A percentile compares a stretch with the other conserved stretches of the same genome.
phyloP scores from a whole-genome alignment of 352 stramenopile genomes.

The Phytopythium helicoides region DNA sequence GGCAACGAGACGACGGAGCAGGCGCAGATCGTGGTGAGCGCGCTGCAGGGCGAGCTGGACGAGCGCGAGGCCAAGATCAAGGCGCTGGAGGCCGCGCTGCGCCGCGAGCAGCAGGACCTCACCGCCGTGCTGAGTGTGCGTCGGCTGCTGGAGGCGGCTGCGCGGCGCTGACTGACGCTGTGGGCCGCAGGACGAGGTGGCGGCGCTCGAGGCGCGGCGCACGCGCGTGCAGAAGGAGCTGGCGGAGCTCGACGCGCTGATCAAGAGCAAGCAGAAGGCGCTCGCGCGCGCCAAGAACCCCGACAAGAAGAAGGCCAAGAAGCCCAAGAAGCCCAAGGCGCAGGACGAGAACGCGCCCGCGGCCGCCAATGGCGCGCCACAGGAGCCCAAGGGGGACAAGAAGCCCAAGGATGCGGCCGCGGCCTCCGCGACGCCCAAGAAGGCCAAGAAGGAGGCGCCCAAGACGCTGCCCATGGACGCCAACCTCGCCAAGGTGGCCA shows the following conservation, averaged over 20 bases:
- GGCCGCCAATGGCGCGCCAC: not conserved
- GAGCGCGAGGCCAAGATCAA: conserved; percentile 81
- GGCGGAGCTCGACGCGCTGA: conserved; percentile 43
- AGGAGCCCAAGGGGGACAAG: conserved; percentile 6
- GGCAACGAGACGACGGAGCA: conserved; percentile 84
- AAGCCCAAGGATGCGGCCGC: conserved; percentile 9
- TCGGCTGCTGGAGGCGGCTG: too few species aligned
- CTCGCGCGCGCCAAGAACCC: conserved; percentile 46
- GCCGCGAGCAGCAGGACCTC: conserved; percentile 74
- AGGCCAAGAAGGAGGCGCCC: conserved; percentile 26
- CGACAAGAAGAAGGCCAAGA: conserved; percentile 45
- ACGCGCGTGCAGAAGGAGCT: conserved; percentile 38
- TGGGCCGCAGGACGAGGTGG: conserved; percentile 63
- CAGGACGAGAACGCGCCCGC: conserved; percentile 2
- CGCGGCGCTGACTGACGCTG: too few species aligned
- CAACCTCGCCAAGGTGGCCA: conserved; percentile 59
- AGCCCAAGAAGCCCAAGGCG: conserved; percentile 23
- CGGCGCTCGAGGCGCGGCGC: conserved; percentile 60
- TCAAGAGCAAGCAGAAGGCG: conserved; percentile 61
- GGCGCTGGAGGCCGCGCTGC: conserved; percentile 68
- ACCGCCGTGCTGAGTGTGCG: conserved; percentile 26
- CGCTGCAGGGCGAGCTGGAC: conserved; percentile 77
- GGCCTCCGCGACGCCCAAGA: conserved; percentile 9
- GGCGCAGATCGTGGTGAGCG: conserved; percentile 81
- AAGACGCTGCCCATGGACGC: conserved; percentile 62